Evolutionary conservation across 331 rosid species (phyloP).

Genomic region (Ulmus americana): DNA sequence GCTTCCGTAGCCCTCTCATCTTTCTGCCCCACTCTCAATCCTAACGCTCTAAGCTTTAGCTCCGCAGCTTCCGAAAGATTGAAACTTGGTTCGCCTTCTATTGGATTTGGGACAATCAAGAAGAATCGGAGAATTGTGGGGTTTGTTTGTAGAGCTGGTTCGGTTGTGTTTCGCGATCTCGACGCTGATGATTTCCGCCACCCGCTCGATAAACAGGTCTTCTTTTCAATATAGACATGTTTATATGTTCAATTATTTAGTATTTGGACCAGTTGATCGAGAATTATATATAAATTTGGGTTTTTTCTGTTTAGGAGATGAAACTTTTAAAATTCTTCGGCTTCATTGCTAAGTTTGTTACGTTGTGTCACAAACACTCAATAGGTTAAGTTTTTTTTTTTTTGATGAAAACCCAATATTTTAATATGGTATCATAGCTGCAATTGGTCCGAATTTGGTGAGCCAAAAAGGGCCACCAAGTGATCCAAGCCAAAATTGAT

Average conservation of each 20-base stretch:
- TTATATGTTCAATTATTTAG: too few relatives aligned
- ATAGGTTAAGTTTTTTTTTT: too few relatives aligned
- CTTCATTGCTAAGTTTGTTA: too few relatives aligned
- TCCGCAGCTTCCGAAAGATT: slow-evolving; percentile 27
- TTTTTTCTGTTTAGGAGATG: not conserved
- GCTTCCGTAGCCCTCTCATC: slow-evolving; percentile 55
- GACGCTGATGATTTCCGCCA: slow-evolving; percentile 96
- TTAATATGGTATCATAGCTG: too few relatives aligned
- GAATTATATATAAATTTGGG: not conserved
- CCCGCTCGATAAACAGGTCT: slow-evolving; percentile 88
- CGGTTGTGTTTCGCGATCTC: slow-evolving; percentile 58
- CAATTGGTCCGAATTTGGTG: too few relatives aligned
- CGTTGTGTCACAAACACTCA: too few relatives aligned
- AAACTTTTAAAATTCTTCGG: not conserved
- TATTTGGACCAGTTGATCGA: not conserved
- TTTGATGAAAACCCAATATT: too few relatives aligned
- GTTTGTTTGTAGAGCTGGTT: slow-evolving; percentile 52
- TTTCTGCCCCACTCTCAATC: slow-evolving; percentile 36
- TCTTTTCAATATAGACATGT: not conserved
- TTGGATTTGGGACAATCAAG: slow-evolving; percentile 19
- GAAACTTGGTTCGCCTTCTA: slow-evolving; percentile 17
- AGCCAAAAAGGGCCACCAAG: too few relatives aligned
- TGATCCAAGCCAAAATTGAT: too few relatives aligned
- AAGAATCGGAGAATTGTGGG: slow-evolving; percentile 20
- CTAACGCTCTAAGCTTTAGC: slow-evolving; percentile 25